phyloP scores from a whole-genome alignment of 306 rosid genomes.

The Begonia fuchsioides region DNA sequence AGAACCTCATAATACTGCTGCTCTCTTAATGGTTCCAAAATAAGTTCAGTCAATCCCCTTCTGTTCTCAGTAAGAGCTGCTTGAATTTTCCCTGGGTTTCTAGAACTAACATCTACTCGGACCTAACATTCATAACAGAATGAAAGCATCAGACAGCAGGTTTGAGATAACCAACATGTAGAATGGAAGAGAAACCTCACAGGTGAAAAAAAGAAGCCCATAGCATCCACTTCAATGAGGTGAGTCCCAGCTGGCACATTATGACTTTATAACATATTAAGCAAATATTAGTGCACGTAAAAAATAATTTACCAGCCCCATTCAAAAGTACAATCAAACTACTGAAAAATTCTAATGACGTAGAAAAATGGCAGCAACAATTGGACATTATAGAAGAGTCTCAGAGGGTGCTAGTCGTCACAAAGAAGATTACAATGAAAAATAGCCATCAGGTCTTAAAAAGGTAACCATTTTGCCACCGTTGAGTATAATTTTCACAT shows the following conservation, averaged over 20 bases:
- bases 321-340: background rate
- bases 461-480: conserved; percentile 87
- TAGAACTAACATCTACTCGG: conserved; percentile 96
- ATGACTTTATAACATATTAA: conserved; percentile 62
- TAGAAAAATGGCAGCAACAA: conserved; percentile 3
- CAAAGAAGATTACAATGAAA: conserved; percentile 79
- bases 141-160: conserved; percentile 3
- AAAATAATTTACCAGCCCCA: conserved; percentile 8
- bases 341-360: background rate
- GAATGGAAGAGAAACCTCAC: conserved; percentile 24
- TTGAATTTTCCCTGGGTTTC: conserved; percentile 93
- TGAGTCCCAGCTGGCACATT: conserved; percentile 93
- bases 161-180: background rate
- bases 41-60: conserved; percentile 62
- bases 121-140: conserved; percentile 30
- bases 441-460: conserved; percentile 89
- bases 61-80: conserved; percentile 88
- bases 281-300: conserved; percentile 16
- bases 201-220: conserved; percentile 83
- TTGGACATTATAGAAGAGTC: conserved; percentile 2
- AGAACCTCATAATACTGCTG: conserved; percentile 75
- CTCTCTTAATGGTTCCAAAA: conserved; percentile 76
- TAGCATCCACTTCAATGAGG: conserved; percentile 84
- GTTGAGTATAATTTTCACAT: conserved; percentile 80
- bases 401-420: no score